Evolutionary conservation across 75 land plant genomes (phyloP).

Genomic region (Azolla pinnata): DNA sequence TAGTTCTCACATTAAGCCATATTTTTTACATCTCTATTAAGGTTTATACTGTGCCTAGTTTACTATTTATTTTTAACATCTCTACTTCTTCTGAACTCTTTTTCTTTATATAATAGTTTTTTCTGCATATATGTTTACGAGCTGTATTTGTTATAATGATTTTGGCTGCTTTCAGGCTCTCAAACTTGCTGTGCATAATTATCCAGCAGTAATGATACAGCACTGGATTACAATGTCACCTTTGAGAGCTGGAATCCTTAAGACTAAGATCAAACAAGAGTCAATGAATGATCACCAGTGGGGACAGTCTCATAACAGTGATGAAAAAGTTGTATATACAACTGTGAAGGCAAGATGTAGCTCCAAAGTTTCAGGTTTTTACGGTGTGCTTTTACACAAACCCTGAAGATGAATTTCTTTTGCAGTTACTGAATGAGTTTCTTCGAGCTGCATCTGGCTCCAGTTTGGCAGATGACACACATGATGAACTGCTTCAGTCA

Average conservation of each 20-base stretch:
- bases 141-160: too few relatives aligned
- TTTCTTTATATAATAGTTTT: too few relatives aligned
- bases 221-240: neutral
- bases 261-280: neutral
- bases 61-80: too few relatives aligned
- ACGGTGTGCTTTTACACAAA: neutral
- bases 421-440: conserved; percentile 63
- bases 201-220: neutral
- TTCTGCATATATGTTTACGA: too few relatives aligned
- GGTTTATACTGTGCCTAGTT: too few relatives aligned
- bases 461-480: conserved; percentile 49
- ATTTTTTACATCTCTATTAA: too few relatives aligned
- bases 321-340: neutral
- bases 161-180: too few relatives aligned
- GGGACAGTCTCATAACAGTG: neutral
- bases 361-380: neutral
- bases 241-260: neutral
- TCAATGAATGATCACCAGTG: neutral
- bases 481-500: conserved; percentile 17
- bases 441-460: conserved; percentile 65
- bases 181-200: neutral
- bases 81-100: too few relatives aligned
- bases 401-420: neutral
- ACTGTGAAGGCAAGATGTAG: neutral
- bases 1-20: too few relatives aligned